Base-by-base conservation (phyloP, 2,329 filamentous ascomycete species). In the Hypocreales sp. region DNA sequence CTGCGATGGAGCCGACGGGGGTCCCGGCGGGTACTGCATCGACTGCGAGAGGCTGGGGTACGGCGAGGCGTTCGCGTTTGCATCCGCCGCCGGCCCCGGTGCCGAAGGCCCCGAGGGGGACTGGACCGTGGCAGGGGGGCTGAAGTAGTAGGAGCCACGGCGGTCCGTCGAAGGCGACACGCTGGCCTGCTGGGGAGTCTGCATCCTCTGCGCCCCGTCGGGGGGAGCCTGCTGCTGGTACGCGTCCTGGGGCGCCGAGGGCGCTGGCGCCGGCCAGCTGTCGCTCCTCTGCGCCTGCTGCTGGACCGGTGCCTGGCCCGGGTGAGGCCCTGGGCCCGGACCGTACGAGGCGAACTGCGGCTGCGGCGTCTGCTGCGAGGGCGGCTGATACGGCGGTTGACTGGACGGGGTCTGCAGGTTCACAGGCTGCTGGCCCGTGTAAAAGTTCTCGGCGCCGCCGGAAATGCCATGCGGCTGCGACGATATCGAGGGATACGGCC, bases 401-500 rank as follows among this genome's bases (percentile, higher is more conserved):
- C 21, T 23, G 15, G 28, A 12, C n/a, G 26, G 21, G 17, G 19
- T 20, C 15, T 28, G 31, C 22, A 32, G 34, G 24, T 16, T 64
- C 20, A 58, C 56, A 10, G 48, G 58, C 22, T 67, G 57, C 38
- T 75, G 78, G 20, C 72, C 71, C 10, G 72, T 80, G 48, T 94
- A 94, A 48, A 79, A 94, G 50, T 64, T 87, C 46, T 94, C 86
- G 8, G 74, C 72, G 1, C 65, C 67, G 8, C 63, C 61, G 15
- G 57, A 50, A 34, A 56, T 53, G 24, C 42, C 53, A 9, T 64
- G 51, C 8, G 59, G 51, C 33, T 64, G 63, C 7, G 68, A 52
- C 15, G 72, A 61, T 30, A 92, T 65, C 4, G 71, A 68, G 8
- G 83, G 78, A 46, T 93, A 93, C 10, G 79, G 65, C 28, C 63